Base-by-base conservation (phyloP, 2,329 filamentous ascomycete species). In the Ophiostoma perfectum region DNA sequence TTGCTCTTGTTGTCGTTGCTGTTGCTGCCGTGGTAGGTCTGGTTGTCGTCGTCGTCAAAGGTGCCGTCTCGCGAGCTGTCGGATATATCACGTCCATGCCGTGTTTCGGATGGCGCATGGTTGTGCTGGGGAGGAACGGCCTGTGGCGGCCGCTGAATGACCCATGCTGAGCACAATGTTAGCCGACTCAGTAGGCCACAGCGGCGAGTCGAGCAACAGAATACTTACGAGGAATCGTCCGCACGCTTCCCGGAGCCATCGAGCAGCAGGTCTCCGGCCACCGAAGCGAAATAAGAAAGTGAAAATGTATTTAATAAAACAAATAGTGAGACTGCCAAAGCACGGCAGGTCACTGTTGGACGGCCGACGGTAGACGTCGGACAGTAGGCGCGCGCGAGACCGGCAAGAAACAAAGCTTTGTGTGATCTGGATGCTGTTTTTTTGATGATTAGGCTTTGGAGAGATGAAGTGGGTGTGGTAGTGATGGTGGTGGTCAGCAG, bases 41-140 rank as follows among this genome's bases (percentile, higher is more conserved):
- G 42, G 62, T 39, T 36, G 55, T 42, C 62, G 52, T 55, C 64
- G 66, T 67, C 9, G 64, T 55, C 38, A n/a, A 8, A 12, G 2
- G 36, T 12, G 12, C 65, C 66, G 18, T 55, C 45, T 1, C 52
- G 41, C 16, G 52, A 27, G 18, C 45, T 42, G 38, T 58, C 39
- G 63, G 65, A 65, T 6, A 39, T 18, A 39, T 63, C 58, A 16
- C 62, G 69, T 5, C 39, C 36, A 6, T 71, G 67, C n/a, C 55
- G 67, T 8, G 70, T 65, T 7, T 73, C 70, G 1, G 70, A 60
- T 2, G 72, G 73, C 5, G 67, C 60, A 44, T 71, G 68, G 67
- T 73, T 74, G 69, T 73, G 73, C 39, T 73, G 72, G 9, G 73
- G 70, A 5, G 52, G 65, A n/a, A 71, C 52, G 1, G 72, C 67